Base-by-base conservation (phyloP, 352 stramenopile genomes). In the Halophytophthora batemanensis region DNA sequence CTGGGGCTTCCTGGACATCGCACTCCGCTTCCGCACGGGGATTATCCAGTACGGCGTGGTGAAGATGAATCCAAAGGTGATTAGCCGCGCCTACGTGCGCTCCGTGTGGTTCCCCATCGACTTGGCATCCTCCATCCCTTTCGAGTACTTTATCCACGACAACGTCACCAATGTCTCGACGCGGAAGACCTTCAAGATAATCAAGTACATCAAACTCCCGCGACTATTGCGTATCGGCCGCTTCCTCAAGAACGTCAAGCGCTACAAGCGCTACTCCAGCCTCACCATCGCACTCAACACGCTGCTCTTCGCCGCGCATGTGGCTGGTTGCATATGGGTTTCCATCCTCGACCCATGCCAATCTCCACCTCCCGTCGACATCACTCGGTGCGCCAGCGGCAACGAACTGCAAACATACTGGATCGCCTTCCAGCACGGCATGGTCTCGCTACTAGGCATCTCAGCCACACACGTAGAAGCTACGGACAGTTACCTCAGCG, bases 171-270 rank as follows among this genome's bases (percentile, higher is more conserved):
- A 43, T 6, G 56, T 71, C 22, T 75, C 73, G 11, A 87, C 73
- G 3, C 76, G 76, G 13, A 84, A 87, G 48, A 82, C 71, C n/a
- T 71, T 87, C 58, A 87, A 87, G 50, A 74, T 84, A 61, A 78
- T 87, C 45, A 87, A 85, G 64, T 87, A 87, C 53, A 67, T 87
- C 29, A 87, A 87, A 40, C 53, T 87, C 15, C 76, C 76, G 1
- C 62, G 72, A 1, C 46, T 87, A 14, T 60, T 87, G 19, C 76
- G 76, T 5, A 69, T 87, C 25, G 76, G 76, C 1, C 73, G 76
- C 2, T 72, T 85, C 47, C 50, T 82, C 56, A 87, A 72, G 48
- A 78, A 77, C 46, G 51, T 87, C 2, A 64, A 73, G n/a, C 51
- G 59, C 22, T 87, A 87, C 59, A 80, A 74, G 37, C 66, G 76